phyloP scores from a whole-genome alignment of 1,139 yeast genomes.

The Taphrina communis region DNA sequence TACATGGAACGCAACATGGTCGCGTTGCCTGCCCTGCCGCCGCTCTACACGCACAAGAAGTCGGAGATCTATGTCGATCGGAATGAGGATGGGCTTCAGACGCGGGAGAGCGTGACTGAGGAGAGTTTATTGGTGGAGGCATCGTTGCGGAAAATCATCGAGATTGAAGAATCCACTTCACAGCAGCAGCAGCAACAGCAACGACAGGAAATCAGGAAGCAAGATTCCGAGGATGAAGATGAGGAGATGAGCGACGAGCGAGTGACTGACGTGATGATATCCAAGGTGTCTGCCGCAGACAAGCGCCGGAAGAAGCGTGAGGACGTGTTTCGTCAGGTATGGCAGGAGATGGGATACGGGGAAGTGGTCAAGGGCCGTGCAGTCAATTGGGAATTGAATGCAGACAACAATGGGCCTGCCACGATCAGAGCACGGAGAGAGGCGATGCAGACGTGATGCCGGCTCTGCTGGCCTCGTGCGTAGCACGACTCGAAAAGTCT shows the following conservation, averaged over 20 bases:
- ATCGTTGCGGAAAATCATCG: constrained; percentile 22
- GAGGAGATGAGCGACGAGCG: constrained; percentile 10
- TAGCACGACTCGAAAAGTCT: no score
- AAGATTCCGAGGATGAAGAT: constrained; percentile 7
- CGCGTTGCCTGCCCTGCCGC: constrained; percentile 32
- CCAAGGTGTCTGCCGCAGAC: constrained; percentile 7
- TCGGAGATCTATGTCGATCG: constrained; percentile 25
- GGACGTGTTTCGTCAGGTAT: constrained; percentile 23
- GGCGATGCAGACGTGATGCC: constrained; percentile 8
- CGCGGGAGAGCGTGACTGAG: constrained; percentile 22
- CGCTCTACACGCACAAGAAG: constrained; percentile 32
- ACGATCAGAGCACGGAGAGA: not conserved
- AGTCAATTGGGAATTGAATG: constrained; percentile 17
- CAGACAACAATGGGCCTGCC: not conserved
- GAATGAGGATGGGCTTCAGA: constrained; percentile 14
- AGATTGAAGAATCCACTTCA: constrained; percentile 18
- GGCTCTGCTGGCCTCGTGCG: no score
- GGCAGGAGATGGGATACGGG: constrained; percentile 36
- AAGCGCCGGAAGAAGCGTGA: constrained; percentile 8
- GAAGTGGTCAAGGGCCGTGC: constrained; percentile 25
- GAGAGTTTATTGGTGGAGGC: constrained; percentile 31
- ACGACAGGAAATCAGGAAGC: not conserved
- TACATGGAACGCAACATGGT: constrained; percentile 35
- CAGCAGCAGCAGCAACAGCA: not conserved
- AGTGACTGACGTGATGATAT: constrained; percentile 30